These are phyloP conservation scores for Leccinellum rugosiceps DNA, from an alignment of 768 basidiomycete species.

Conservation along the genomic window DNA sequence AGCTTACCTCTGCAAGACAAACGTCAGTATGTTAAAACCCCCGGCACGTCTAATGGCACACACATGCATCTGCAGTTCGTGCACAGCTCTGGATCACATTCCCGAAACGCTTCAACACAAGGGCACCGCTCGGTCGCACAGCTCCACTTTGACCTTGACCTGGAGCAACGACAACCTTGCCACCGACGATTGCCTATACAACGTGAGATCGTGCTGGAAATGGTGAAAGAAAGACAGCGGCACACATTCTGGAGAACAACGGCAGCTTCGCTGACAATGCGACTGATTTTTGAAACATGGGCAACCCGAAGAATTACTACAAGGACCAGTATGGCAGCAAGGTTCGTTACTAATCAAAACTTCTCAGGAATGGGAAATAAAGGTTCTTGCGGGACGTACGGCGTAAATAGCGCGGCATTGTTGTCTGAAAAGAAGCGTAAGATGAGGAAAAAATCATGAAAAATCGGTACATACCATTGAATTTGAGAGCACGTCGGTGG, in stretches of 20 bases:
- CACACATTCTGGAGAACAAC: conserved; percentile 51
- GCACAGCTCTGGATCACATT: conserved; percentile 72
- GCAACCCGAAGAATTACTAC: conserved; percentile 41
- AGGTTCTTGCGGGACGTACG: conserved; percentile 17
- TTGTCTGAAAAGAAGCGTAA: conserved; percentile 20
- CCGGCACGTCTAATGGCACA: not conserved
- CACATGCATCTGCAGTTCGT: conserved; percentile 49
- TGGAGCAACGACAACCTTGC: conserved; percentile 54
- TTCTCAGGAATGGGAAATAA: not conserved
- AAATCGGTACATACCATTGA: conserved; percentile 18
- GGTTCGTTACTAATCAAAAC: conserved; percentile 39
- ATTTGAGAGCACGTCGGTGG: conserved; percentile 10
- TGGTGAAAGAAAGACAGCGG: not conserved
- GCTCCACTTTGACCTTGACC: conserved; percentile 18
- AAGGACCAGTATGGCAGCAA: conserved; percentile 58
- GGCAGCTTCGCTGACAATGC: conserved; percentile 56
- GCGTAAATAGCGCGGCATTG: conserved; percentile 16
- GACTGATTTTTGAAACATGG: conserved; percentile 47
- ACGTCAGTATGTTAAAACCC: not conserved
- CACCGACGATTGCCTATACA: conserved; percentile 50
- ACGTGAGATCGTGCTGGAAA: not conserved
- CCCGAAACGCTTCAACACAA: conserved; percentile 48
- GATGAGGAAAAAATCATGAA: not conserved
- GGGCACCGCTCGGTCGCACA: conserved; percentile 48
- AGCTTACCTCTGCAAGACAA: conserved; percentile 23